Evolutionary conservation across 2,329 filamentous ascomycete genomes (phyloP), one percentile per base, ranked within the genome.

Genomic region (Aureobasidium musti): DNA sequence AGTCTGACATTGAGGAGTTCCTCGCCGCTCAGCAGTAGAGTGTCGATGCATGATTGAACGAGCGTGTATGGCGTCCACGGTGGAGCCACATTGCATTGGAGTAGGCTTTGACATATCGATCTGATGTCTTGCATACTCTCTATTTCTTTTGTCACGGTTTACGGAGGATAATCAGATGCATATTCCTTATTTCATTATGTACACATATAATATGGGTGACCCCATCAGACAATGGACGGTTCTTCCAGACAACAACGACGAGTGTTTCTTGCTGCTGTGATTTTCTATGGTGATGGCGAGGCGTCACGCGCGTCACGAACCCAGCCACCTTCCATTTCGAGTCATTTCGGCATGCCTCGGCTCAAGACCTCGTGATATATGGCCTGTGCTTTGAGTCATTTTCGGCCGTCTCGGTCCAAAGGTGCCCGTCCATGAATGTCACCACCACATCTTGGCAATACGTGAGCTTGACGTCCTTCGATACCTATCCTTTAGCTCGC

Each of bases 1-100:
- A 82, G 74, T 79, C 82, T 59, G 79, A 83, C 72, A 78, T 84
- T 71, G 80, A 82, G 74, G 78, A 78, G 52, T 41, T 65, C 53
- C 45, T 63, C 45, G 35, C 45, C 39, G 21, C 30, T 49, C 26
- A 37, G 6, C 30, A 56, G 50, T 53, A 57, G 17, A 39, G 17
- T 8, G 6, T 53, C 47, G 30, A 49, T 5, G 52, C 47, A 64
- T 64, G 49, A 64, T 49, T 54, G 61, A 37, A 64, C 54, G 47
- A 64, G 17, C 49, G 28, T 64, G 61, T 64, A 53, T 64, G 61
- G 47, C 47, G 26, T 53, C 61, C 39, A 14, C 10, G 35, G 17
- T 26, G 39, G 49, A 54, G 61, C 61, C 61, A 23, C 61, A 64
- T 45, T 64, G 49, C 61, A 64, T 64, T 63, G 60, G 60, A 54